A percentile compares a stretch with the other conserved stretches of the same genome.
Evolutionary conservation across 2,329 filamentous ascomycete species (phyloP).

Genomic region (Ascochyta fabae): DNA sequence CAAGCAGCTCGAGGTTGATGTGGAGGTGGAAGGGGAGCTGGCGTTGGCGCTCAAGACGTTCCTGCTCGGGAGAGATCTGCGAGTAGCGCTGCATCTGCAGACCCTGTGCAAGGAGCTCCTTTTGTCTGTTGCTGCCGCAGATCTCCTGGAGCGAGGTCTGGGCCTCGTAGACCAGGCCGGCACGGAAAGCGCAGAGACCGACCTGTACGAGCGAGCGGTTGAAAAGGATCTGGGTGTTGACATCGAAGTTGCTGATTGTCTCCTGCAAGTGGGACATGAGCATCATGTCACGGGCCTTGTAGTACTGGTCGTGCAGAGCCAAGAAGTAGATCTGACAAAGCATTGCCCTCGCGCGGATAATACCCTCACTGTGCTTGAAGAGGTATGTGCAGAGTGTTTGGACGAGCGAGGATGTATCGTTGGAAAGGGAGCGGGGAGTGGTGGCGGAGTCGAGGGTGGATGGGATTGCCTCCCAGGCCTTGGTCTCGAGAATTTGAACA

Average conservation of each 20-base stretch:
- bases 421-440: slow-evolving; percentile 72
- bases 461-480: slow-evolving; percentile 85
- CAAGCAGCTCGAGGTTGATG: slow-evolving; percentile 97
- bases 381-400: slow-evolving; percentile 92
- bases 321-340: slow-evolving; percentile 99
- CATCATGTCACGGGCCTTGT: slow-evolving; percentile 98
- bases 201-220: slow-evolving; percentile 98
- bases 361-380: slow-evolving; percentile 92
- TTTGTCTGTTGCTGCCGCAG: slow-evolving; percentile 95
- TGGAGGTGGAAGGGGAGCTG: slow-evolving; percentile 99
- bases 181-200: slow-evolving; percentile 96
- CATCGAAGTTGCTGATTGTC: slow-evolving; percentile 94
- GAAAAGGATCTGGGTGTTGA: slow-evolving; percentile 97
- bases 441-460: slow-evolving; percentile 75
- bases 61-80: slow-evolving; percentile 96
- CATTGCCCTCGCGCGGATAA: slow-evolving; percentile 95
- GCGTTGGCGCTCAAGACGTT: slow-evolving; percentile 94
- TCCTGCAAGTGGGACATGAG: slow-evolving; percentile 99
- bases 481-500: slow-evolving; percentile 91
- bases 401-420: slow-evolving; percentile 77
- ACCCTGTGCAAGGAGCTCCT: slow-evolving; percentile 96
- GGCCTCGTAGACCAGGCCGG: slow-evolving; percentile 94
- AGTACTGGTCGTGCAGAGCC: slow-evolving; percentile 96
- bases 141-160: slow-evolving; percentile 98
- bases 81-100: slow-evolving; percentile 98